Percentiles rank a stretch among this genome's conserved stretches.
Evolutionary conservation across 345 rosid species (phyloP).

Genomic region (Citrus medica): DNA sequence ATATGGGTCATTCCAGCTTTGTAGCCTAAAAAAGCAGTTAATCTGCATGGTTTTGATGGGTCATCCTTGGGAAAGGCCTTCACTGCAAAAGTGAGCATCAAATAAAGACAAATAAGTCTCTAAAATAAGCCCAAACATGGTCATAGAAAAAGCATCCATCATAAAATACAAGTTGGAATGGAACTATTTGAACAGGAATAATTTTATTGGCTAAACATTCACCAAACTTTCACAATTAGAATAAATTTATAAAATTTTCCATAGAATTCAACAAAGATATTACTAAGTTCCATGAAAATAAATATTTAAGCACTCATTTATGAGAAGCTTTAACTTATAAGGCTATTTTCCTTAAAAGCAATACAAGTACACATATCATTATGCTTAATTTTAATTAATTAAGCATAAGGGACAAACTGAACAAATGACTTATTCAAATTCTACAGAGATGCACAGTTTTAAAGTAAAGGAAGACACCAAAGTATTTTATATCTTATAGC

Average conservation of each 20-base stretch:
- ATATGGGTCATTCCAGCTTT: conserved; percentile 99
- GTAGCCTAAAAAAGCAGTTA: conserved; percentile 83
- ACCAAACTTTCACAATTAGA: background rate
- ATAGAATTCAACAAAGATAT: background rate
- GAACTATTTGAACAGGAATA: background rate
- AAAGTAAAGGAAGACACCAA: background rate
- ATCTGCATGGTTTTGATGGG: conserved; percentile 62
- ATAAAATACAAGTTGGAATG: background rate
- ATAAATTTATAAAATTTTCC: no score
- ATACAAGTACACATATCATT: background rate
- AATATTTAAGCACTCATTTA: background rate
- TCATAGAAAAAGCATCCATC: background rate
- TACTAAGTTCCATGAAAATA: background rate
- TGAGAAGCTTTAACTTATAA: no score
- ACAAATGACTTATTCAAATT: background rate
- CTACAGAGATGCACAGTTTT: background rate
- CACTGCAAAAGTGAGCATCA: conserved; percentile 40
- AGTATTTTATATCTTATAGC: no score
- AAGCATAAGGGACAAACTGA: background rate
- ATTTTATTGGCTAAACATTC: no score
- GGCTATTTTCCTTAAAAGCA: background rate
- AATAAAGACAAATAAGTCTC: background rate
- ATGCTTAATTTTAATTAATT: background rate
- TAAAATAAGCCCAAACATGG: background rate
- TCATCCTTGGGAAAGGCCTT: conserved; percentile 94